Conservation (phyloP, 192 early-diverging fungal genomes). For the Coemansia pectinata region DNA sequence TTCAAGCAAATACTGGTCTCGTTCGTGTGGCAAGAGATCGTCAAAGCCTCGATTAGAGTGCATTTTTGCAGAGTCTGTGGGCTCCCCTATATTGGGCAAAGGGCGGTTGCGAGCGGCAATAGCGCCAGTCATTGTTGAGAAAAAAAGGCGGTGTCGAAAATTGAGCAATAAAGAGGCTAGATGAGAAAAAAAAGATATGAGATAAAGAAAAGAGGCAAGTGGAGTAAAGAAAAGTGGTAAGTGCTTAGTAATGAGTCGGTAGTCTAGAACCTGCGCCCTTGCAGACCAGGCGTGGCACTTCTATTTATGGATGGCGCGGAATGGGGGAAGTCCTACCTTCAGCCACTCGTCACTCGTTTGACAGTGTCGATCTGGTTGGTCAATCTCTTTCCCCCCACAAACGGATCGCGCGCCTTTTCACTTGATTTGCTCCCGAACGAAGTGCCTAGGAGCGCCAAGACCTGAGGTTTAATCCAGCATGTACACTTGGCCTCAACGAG, state of each 20-base stretch:
- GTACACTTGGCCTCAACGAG: background rate
- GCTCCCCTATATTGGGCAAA: background rate
- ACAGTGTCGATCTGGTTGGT: background rate
- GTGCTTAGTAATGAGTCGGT: background rate
- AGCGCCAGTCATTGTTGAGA: background rate
- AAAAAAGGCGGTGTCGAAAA: background rate
- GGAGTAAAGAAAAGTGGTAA: background rate
- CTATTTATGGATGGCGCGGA: background rate
- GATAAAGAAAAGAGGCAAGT: background rate
- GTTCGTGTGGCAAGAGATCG: background rate
- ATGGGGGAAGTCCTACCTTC: background rate
- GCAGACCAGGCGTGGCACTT: background rate
- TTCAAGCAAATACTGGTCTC: background rate
- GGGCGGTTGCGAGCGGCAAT: background rate
- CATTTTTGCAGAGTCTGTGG: background rate
- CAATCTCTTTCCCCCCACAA: background rate
- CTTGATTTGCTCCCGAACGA: background rate
- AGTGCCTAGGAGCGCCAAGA: background rate
- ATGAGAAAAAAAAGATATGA: background rate
- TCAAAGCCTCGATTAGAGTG: conserved; percentile 4
- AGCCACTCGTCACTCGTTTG: background rate
- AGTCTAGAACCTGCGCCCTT: background rate
- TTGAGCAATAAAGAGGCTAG: background rate
- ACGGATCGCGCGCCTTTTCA: background rate
- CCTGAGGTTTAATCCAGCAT: background rate